phyloP scores from a whole-genome alignment of 179 eudicot species.

The Gypsophila paniculata region DNA sequence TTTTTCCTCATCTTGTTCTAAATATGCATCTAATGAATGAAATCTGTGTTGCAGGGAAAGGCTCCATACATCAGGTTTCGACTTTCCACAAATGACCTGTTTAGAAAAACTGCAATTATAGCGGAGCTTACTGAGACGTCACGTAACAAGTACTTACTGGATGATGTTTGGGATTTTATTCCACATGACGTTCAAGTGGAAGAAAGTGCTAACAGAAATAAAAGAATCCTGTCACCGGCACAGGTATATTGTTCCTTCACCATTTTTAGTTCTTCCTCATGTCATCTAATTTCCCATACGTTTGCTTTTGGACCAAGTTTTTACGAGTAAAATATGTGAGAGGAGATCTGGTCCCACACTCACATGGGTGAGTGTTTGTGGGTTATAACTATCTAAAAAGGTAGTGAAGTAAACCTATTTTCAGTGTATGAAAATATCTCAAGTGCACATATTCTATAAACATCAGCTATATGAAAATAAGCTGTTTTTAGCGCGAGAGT shows the following conservation, averaged over 20 bases:
- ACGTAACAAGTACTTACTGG: conserved; percentile 32
- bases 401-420: no score
- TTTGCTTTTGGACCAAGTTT: no score
- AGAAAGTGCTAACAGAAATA: conserved; percentile 38
- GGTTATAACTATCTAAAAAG: no score
- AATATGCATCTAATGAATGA: conserved; percentile 9
- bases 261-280: neutral
- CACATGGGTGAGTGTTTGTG: no score
- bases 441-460: no score
- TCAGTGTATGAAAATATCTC: no score
- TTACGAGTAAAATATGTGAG: no score
- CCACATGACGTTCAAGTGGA: conserved; percentile 59
- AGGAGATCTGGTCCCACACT: no score
- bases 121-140: conserved; percentile 53
- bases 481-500: no score
- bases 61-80: conserved; percentile 66
- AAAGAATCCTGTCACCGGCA: conserved; percentile 60
- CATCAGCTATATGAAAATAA: no score
- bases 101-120: conserved; percentile 62
- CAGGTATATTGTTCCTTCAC: conserved; percentile 48
- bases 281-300: no score
- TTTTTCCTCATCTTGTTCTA: conserved; percentile 14
- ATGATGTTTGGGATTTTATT: conserved; percentile 76
- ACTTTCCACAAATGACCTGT: conserved; percentile 58
- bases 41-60: conserved; percentile 47